Evolutionary conservation across 805 yeast species (phyloP).

Genomic region (Candida chilensis): DNA sequence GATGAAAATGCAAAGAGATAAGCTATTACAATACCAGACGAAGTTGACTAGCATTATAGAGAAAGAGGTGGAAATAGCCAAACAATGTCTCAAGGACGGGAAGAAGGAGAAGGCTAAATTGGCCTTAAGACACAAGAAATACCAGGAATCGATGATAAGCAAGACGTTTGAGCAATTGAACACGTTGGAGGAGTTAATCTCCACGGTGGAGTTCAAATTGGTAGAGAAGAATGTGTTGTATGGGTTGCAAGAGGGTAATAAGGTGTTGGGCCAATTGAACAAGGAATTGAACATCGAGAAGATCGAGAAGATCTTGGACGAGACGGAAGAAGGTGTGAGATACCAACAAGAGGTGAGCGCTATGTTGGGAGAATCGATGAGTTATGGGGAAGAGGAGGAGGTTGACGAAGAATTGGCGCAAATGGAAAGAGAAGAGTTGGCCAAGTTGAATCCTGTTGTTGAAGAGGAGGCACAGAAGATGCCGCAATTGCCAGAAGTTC

Average conservation of each 20-base stretch:
- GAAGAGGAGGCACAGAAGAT: conserved; percentile 2
- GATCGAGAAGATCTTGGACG: conserved; percentile 80
- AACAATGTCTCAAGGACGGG: conserved; percentile 38
- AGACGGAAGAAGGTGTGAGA: conserved; percentile 69
- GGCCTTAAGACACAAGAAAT: conserved; percentile 69
- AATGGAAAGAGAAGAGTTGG: conserved; percentile 36
- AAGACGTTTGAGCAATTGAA: conserved; percentile 74
- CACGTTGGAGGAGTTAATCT: conserved; percentile 69
- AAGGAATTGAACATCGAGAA: conserved; percentile 67
- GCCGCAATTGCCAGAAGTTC: conserved; percentile 8
- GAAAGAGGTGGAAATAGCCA: conserved; percentile 56
- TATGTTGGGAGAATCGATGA: conserved; percentile 32
- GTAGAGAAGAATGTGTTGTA: conserved; percentile 78
- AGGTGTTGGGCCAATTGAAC: conserved; percentile 67
- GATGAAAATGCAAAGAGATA: conserved; percentile 82
- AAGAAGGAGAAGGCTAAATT: conserved; percentile 56
- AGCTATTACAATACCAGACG: conserved; percentile 61
- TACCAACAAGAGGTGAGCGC: conserved; percentile 71
- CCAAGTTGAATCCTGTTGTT: neutral
- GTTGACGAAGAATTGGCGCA: conserved; percentile 54
- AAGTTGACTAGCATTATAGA: conserved; percentile 48
- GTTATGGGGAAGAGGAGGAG: conserved; percentile 44
- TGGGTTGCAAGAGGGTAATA: conserved; percentile 77
- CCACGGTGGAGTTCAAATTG: conserved; percentile 79
- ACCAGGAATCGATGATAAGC: conserved; percentile 63